phyloP scores from a whole-genome alignment of 306 rosid genomes.

The Bauhinia variegata region DNA sequence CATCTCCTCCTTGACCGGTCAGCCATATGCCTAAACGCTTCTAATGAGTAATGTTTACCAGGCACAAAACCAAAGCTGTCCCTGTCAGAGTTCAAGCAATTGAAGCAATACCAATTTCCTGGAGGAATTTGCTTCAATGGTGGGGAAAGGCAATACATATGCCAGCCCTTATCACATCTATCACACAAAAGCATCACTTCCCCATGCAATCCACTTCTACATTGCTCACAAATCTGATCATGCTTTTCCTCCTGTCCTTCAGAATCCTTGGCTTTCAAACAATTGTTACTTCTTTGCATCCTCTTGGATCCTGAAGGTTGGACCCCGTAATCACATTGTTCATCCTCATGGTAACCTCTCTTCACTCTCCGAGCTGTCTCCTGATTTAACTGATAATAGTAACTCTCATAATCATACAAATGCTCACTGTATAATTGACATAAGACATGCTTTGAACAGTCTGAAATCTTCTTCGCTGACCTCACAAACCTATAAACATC shows the following conservation, averaged over 20 bases:
- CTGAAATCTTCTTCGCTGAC: slow-evolving; percentile 56
- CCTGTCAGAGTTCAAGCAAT: slow-evolving; percentile 85
- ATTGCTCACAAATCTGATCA: slow-evolving; percentile 94
- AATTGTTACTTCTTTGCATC: slow-evolving; percentile 49
- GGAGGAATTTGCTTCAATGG: slow-evolving; percentile 82
- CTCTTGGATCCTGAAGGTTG: slow-evolving; percentile 52
- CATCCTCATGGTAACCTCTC: slow-evolving; percentile 56
- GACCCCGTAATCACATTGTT: slow-evolving; percentile 42
- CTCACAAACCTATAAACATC: slow-evolving; percentile 77
- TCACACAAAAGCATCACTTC: slow-evolving; percentile 97
- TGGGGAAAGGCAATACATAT: slow-evolving; percentile 88
- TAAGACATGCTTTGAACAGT: slow-evolving; percentile 87
- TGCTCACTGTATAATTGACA: slow-evolving; percentile 81
- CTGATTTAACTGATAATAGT: slow-evolving; percentile 52
- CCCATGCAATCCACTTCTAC: slow-evolving; percentile 94
- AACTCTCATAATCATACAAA: slow-evolving; percentile 77
- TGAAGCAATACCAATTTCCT: slow-evolving; percentile 95
- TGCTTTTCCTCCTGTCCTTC: slow-evolving; percentile 56
- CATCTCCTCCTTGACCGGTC: slow-evolving; percentile 85
- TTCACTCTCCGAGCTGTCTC: slow-evolving; percentile 45
- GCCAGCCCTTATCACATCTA: slow-evolving; percentile 98
- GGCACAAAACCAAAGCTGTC: slow-evolving; percentile 97
- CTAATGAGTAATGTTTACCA: slow-evolving; percentile 74
- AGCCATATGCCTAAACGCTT: slow-evolving; percentile 81
- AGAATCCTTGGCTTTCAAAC: slow-evolving; percentile 49